Evolutionary conservation across 495 filamentous ascomycete genomes (phyloP).

Genomic region (Penicillium cinerascens): DNA sequence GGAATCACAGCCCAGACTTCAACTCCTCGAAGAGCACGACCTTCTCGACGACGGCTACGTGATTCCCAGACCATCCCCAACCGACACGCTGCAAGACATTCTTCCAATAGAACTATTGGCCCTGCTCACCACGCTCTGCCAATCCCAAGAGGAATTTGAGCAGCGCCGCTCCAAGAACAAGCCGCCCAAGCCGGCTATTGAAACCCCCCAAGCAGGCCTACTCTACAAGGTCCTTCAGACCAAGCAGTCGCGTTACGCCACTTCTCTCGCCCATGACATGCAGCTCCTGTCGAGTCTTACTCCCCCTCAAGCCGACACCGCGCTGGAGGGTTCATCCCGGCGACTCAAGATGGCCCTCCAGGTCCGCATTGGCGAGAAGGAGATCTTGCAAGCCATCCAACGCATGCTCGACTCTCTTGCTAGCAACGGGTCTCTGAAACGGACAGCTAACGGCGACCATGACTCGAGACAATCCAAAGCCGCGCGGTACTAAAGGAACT

Average conservation of each 20-base stretch:
- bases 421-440: conserved; percentile 22
- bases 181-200: conserved; percentile 42
- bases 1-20: conserved; percentile 41
- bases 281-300: conserved; percentile 41
- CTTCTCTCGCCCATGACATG: conserved; percentile 60
- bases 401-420: conserved; percentile 31
- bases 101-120: conserved; percentile 48
- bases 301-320: conserved; percentile 14
- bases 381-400: conserved; percentile 53
- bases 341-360: conserved; percentile 66
- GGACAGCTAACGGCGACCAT: conserved; percentile 25
- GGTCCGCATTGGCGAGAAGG: conserved; percentile 79
- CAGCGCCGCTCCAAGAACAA: conserved; percentile 41
- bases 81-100: conserved; percentile 36
- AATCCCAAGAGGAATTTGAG: conserved; percentile 38
- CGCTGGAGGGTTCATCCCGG: conserved; percentile 24
- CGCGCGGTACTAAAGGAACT: conserved; percentile 22
- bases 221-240: conserved; percentile 30
- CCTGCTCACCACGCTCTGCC: conserved; percentile 44
- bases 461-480: conserved; percentile 38
- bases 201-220: conserved; percentile 25
- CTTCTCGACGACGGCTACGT: conserved; percentile 56
- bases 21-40: conserved; percentile 48
- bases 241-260: conserved; percentile 52
- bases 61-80: conserved; percentile 35